Percentiles rank a stretch among this genome's conserved stretches.
Evolutionary conservation across 1,139 yeast genomes (phyloP).

Genomic region (Candida buenavistaensis): DNA sequence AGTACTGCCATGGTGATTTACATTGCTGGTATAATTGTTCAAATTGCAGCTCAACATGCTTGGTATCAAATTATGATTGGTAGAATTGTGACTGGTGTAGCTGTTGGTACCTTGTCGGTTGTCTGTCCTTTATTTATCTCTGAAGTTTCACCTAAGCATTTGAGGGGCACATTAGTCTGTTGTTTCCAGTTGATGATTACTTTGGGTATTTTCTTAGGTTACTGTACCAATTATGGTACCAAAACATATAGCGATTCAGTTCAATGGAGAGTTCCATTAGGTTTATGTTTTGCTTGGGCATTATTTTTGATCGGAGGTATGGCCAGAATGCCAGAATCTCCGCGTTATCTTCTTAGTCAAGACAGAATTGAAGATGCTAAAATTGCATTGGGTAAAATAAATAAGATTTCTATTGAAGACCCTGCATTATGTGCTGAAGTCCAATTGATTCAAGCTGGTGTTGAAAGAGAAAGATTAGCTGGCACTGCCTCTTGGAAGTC

Average conservation of each 20-base stretch:
- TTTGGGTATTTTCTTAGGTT: conserved; percentile 66
- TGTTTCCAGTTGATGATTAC: conserved; percentile 71
- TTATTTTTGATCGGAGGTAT: conserved; percentile 54
- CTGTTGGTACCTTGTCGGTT: conserved; percentile 72
- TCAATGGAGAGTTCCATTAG: conserved; percentile 66
- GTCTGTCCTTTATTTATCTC: conserved; percentile 68
- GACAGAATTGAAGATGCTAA: conserved; percentile 42
- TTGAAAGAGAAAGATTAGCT: conserved; percentile 60
- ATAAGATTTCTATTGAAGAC: conserved; percentile 61
- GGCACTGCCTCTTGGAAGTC: conserved; percentile 71
- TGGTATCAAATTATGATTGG: conserved; percentile 62
- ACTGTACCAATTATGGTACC: conserved; percentile 67
- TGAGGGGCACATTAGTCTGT: conserved; percentile 71
- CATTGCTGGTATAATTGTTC: conserved; percentile 49
- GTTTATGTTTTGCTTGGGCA: conserved; percentile 59
- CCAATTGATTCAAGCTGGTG: conserved; percentile 60
- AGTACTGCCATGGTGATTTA: conserved; percentile 47
- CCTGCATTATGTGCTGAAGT: conserved; percentile 59
- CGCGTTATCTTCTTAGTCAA: conserved; percentile 46
- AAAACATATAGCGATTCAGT: conserved; percentile 50
- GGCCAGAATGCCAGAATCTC: conserved; percentile 66
- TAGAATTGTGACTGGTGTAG: conserved; percentile 66
- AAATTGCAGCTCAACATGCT: conserved; percentile 37
- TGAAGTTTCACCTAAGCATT: conserved; percentile 66
- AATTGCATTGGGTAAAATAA: conserved; percentile 58